Base-by-base conservation (phyloP, 495 filamentous ascomycete genomes). In the Podospora appendiculata region DNA sequence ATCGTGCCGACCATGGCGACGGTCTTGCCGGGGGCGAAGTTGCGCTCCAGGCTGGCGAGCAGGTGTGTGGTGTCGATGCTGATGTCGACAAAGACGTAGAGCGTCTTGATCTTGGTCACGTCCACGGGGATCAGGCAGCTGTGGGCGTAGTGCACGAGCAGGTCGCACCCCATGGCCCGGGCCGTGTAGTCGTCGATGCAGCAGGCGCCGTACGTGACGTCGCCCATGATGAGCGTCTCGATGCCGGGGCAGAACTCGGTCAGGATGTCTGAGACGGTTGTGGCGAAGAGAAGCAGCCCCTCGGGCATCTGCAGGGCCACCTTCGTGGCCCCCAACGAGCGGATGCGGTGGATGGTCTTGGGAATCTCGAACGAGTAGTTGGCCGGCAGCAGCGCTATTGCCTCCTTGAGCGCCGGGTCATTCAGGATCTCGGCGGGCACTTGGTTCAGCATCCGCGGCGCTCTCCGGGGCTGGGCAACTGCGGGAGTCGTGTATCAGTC, bases 101-200 rank as follows among this genome's bases (percentile, higher is more conserved):
- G 76, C 0, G 90, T 95, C 64, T 90, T 90, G 62, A 99, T 96
- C 62, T 86, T 85, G 16, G 93, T 99, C 9, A 95, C 86, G 61
- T 93, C 90, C 0, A 97, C 90, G 0, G 93, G 94, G 57, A 99
- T 95, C 11, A 99, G 77, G 59, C 93, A 99, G 65, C 85, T 90
- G 67, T 99, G 93, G 0, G 93, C 93, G 63, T 99, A 99, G 69
- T 99, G 93, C 1, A 99, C 89, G 6, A 99, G 77, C 3, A 99
- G 72, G 64, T 99, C 93, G 60, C 93, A 99, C 1, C 88, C 94
- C 25, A 99, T 78, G 0, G 93, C 93, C 16, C 93, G 81, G 0
- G 93, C 93, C 0, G 93, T 97, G 70, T 92, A 99, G 71, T 99
- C 93, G 64, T 99, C 93, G 55, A 99, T 96, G 63, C 93, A 99